Base-by-base conservation (phyloP, 148 eudicot genomes). In the Amaranthus hypochondriacus region DNA sequence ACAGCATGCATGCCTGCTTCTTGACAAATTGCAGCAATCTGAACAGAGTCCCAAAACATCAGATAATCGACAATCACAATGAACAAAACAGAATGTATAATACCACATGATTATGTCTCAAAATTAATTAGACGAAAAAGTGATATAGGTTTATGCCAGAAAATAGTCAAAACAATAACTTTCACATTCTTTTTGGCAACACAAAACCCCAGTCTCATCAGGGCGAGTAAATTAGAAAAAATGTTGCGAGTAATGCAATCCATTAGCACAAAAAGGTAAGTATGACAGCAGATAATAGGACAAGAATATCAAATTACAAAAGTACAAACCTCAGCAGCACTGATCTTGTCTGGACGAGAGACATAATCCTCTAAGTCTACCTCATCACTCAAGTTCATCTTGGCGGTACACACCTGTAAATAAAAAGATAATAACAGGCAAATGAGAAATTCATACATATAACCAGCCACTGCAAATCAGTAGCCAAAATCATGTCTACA, bases 351-450 rank as follows among this genome's bases (percentile, higher is more conserved):
- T 28, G 97, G 96, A n/a, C 93, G 84, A 69, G 96, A 92, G 65
- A 90, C 91, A 68, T 92, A 92, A 81, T 90, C 97, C 84, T 92
- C 97, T 83, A 92, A 79, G 80, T 92, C 96, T 69, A 92, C 96
- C 80, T 88, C 97, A 73, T 90, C 97, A 21, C 96, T 75, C 48
- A 92, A 75, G 81, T 92, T 92, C 96, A 92, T 92, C 76, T 90
- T 92, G 44, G 90, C 86, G 52, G 97, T 92, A 83, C 91, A 92
- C 55, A 92, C 97, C 96, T 92, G 83, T 71, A 78, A 42, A 52
- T 68, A 28, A 54, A 6, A 42, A 21, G 53, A 58, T 28, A 28
- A 46, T 11, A n/a, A n/a, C 6, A 46, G 39, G 50, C 6, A 72
- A 68, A 62, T 53, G 51, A 13, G 7, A 13, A 56, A 60, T 50